Conservation (phyloP, 352 stramenopile species). For the Phytophthora europaea region DNA sequence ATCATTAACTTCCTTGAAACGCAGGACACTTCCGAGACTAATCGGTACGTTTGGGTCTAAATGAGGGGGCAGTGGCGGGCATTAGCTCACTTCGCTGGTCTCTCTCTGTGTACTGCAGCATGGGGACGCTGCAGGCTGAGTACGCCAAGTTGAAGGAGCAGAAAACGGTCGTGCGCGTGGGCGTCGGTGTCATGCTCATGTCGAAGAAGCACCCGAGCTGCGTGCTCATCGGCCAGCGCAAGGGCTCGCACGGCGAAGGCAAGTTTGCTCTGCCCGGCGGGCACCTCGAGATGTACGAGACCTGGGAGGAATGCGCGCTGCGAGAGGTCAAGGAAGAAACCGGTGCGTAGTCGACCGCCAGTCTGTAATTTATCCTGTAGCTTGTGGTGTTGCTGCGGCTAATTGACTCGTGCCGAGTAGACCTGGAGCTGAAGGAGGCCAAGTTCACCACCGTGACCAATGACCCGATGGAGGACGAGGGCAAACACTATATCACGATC, state of each 20-base stretch:
- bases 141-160: slow-evolving; percentile 70
- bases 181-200: slow-evolving; percentile 80
- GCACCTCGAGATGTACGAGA: slow-evolving; percentile 89
- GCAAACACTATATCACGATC: slow-evolving; percentile 90
- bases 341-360: slow-evolving; percentile 38
- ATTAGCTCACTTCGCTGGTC: slow-evolving; percentile 14
- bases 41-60: slow-evolving; percentile 49
- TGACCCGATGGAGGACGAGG: slow-evolving; percentile 83
- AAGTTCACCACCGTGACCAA: slow-evolving; percentile 84
- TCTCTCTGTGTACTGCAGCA: slow-evolving; percentile 35
- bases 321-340: slow-evolving; percentile 89
- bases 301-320: slow-evolving; percentile 79
- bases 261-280: slow-evolving; percentile 82
- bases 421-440: slow-evolving; percentile 65
- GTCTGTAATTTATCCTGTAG: not conserved
- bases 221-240: slow-evolving; percentile 78
- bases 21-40: slow-evolving; percentile 73
- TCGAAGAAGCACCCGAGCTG: slow-evolving; percentile 71
- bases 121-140: slow-evolving; percentile 64
- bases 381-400: slow-evolving; percentile 1
- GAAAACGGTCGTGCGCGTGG: slow-evolving; percentile 75
- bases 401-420: slow-evolving; percentile 29
- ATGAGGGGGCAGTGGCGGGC: not conserved
- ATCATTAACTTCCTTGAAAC: slow-evolving; percentile 89
- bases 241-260: slow-evolving; percentile 80